Evolutionary conservation across 2,329 filamentous ascomycete species (phyloP).

Genomic region (Stagonosporopsis chrysanthemi): DNA sequence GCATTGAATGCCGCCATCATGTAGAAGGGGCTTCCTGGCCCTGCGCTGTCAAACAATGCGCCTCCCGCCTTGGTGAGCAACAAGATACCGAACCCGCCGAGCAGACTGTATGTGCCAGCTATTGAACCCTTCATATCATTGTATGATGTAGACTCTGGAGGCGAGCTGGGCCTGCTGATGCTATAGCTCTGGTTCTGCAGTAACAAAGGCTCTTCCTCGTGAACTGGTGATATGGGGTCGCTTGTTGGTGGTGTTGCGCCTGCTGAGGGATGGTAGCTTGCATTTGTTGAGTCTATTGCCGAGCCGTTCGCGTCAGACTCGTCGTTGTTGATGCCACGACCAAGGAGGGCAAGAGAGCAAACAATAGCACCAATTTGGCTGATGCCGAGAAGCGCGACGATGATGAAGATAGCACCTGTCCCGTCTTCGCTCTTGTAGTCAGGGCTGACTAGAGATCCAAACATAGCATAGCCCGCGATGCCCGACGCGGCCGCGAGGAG

Average conservation of each 20-base stretch:
- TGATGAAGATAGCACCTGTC: constrained; percentile 72
- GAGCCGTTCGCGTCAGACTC: constrained; percentile 31
- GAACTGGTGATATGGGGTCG: constrained; percentile 36
- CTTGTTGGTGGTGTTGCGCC: constrained; percentile 45
- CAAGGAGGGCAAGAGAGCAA: constrained; percentile 88
- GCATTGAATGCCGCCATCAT: constrained; percentile 92
- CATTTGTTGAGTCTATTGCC: constrained; percentile 19
- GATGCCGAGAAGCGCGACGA: constrained; percentile 82
- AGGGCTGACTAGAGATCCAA: constrained; percentile 79
- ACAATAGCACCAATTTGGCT: constrained; percentile 97
- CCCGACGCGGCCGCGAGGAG: constrained; percentile 75
- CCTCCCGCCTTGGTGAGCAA: constrained; percentile 92
- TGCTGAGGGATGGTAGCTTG: constrained; percentile 40
- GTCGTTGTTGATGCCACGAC: constrained; percentile 74
- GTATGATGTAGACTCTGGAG: constrained; percentile 40
- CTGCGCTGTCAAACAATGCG: constrained; percentile 78
- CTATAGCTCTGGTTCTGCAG: constrained; percentile 23
- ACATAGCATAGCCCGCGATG: constrained; percentile 76
- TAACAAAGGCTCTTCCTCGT: constrained; percentile 42
- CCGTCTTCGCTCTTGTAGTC: constrained; percentile 76
- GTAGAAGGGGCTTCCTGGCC: constrained; percentile 84
- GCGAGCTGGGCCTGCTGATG: constrained; percentile 21
- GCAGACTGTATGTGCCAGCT: constrained; percentile 91
- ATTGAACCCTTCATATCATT: constrained; percentile 88
- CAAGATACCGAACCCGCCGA: constrained; percentile 87